phyloP scores from a whole-genome alignment of 176 grass and related monocot genomes.

The Carex kokanica region DNA sequence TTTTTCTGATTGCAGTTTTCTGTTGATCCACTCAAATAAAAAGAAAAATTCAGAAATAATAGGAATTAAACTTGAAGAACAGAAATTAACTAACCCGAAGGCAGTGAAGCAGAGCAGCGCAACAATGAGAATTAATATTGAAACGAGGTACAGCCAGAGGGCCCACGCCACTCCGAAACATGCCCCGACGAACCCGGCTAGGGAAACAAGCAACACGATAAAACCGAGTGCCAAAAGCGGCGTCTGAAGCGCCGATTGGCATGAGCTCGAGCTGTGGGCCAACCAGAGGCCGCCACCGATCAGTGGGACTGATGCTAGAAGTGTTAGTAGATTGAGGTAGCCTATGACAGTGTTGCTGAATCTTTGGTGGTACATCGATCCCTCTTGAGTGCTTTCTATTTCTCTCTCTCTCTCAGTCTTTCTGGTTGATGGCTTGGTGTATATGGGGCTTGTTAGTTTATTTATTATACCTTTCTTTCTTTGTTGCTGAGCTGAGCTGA shows the following conservation, averaged over 20 bases:
- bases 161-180: conserved; percentile 92
- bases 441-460: conserved; percentile 18
- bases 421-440: background rate
- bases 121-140: conserved; percentile 61
- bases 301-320: conserved; percentile 79
- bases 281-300: conserved; percentile 84
- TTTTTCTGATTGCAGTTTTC: background rate
- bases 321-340: conserved; percentile 76
- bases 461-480: conserved; percentile 27
- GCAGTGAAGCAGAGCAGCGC: conserved; percentile 55
- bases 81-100: conserved; percentile 61
- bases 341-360: conserved; percentile 79
- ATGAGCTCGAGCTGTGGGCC: conserved; percentile 55
- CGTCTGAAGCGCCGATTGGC: conserved; percentile 79
- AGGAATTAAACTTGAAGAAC: background rate
- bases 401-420: conserved; percentile 10
- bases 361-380: conserved; percentile 57
- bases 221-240: conserved; percentile 77
- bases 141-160: conserved; percentile 78
- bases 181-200: conserved; percentile 81
- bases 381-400: background rate
- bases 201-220: conserved; percentile 62
- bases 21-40: background rate
- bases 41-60: background rate
- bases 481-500: conserved; percentile 34